Base-by-base conservation (phyloP, 768 basidiomycete species). In the Hemileccinum impolitum region DNA sequence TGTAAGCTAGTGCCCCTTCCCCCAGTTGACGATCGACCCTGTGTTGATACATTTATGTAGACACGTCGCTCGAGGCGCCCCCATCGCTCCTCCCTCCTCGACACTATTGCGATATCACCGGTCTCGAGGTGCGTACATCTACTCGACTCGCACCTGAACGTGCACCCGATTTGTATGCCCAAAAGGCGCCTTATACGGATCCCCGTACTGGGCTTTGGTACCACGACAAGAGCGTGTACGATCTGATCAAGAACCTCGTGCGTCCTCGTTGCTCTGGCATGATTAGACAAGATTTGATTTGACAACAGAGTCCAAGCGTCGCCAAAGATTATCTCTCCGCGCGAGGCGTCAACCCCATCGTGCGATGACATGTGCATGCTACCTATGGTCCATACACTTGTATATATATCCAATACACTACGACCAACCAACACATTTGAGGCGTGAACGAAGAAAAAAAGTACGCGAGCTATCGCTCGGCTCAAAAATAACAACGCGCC, bases 211-310 rank as follows among this genome's bases (percentile, higher is more conserved):
- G 84, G 1, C 72, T 93, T 10, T 77, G 90, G 4, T 92, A 87
- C 62, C 86, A 92, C 53, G 85, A 92, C 72, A 90, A 87, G 72
- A 87, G 82, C 52, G 80, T 92, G n/a, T 92, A 90, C 61, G 87
- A 90, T 40, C 71, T 90, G 25, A 80, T 92, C 54, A 88, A 87
- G 62, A 76, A 78, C 42, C 68, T 93, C 60, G 90, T 89, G 43
- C 51, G 75, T 56, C n/a, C 23, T 15, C 23, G 1, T 30, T 9
- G 4, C 17, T 7, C 21, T 13, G 0, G n/a, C 11, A 3, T 17
- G 10, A 6, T 30, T 30, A 26, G n/a, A n/a, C n/a, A n/a, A n/a
- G n/a, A n/a, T n/a, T 25, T 10, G 21, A 42, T 7, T 21, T 28
- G 4, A 14, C 19, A n/a, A 38, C 52, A 89, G 86, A 88, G 81